Percentiles rank a stretch among this genome's conserved stretches.
Conservation (phyloP, 352 stramenopile genomes). For the Blastocystis hominis region DNA sequence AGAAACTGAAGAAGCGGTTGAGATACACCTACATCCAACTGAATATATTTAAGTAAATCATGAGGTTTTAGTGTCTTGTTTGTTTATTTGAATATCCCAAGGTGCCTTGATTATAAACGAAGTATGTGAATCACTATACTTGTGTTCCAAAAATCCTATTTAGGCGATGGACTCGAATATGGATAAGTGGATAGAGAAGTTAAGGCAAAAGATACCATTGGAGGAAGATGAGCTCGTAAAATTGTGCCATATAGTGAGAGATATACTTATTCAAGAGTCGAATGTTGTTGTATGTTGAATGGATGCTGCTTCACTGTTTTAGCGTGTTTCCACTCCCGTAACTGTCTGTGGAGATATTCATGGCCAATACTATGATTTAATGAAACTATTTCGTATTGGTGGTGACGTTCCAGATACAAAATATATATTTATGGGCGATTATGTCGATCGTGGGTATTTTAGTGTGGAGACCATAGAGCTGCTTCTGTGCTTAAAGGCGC, state of each 20-base stretch:
- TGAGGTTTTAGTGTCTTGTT: neutral
- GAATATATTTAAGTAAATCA: neutral
- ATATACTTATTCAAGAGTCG: neutral
- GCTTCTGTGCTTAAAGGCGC: slow-evolving; percentile 74
- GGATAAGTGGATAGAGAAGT: neutral
- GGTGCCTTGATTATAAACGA: neutral
- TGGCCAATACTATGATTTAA: slow-evolving; percentile 77
- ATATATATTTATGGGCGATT: slow-evolving; percentile 82
- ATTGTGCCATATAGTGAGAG: neutral
- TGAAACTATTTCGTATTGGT: slow-evolving; percentile 75
- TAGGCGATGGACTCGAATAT: neutral
- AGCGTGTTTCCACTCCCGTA: slow-evolving; percentile 68
- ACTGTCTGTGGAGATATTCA: slow-evolving; percentile 78
- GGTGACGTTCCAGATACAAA: slow-evolving; percentile 75
- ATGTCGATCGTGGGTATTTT: slow-evolving; percentile 78
- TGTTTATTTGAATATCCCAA: neutral
- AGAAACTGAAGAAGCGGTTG: neutral
- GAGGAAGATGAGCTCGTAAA: neutral
- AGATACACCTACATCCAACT: neutral
- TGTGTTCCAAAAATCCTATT: neutral
- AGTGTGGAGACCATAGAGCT: slow-evolving; percentile 79
- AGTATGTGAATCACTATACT: neutral
- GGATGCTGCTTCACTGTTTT: neutral
- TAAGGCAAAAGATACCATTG: neutral
- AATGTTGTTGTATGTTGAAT: neutral